Evolutionary conservation across 257 asterid genomes (phyloP).

Genomic region (Solanum chiquidenum): DNA sequence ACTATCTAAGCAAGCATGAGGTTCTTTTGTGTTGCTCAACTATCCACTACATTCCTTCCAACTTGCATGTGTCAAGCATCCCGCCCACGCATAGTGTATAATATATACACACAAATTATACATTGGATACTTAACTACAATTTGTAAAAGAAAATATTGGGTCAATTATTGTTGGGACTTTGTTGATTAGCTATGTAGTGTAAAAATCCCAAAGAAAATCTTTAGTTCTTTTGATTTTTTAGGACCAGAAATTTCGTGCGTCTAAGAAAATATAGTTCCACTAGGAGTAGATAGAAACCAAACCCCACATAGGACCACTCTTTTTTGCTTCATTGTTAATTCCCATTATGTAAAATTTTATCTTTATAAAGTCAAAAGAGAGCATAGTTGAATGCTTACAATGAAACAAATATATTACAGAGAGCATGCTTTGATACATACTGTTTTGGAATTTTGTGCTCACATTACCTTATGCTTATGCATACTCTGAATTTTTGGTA

Average conservation of each 20-base stretch:
- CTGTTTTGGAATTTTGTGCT: background rate
- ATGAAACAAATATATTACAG: background rate
- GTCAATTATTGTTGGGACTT: background rate
- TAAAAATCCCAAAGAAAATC: background rate
- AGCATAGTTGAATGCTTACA: background rate
- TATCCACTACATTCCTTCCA: background rate
- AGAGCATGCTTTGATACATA: conserved; percentile 4
- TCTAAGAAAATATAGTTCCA: background rate
- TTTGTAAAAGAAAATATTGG: background rate
- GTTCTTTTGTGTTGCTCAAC: background rate
- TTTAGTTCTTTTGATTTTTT: background rate
- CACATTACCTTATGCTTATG: background rate
- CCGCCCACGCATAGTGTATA: background rate
- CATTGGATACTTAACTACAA: background rate
- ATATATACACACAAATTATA: background rate
- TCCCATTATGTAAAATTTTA: background rate
- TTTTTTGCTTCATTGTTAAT: background rate
- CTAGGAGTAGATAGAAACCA: background rate
- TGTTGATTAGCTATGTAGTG: background rate
- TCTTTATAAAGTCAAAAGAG: background rate
- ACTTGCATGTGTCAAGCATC: background rate
- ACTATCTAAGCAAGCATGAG: background rate
- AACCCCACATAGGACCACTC: background rate
- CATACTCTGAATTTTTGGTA: background rate
- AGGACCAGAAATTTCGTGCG: background rate